Evolutionary conservation across 2,329 filamentous ascomycete species (phyloP).

Genomic region (Aspergillus oerlinghausenensis): DNA sequence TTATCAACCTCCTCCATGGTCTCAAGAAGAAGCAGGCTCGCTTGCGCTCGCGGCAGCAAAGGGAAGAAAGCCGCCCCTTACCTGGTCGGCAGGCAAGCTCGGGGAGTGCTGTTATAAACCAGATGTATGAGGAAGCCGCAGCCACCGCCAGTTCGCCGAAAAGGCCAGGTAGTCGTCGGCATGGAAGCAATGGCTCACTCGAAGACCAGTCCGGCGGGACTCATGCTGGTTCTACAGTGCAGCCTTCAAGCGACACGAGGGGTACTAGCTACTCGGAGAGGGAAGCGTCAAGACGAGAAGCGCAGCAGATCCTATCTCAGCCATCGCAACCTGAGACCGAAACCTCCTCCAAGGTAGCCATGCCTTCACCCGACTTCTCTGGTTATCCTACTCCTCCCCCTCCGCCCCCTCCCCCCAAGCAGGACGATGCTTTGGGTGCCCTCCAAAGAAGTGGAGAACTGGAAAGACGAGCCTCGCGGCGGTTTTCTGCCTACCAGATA

Average conservation of each 20-base stretch:
- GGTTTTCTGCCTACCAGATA: constrained; percentile 96
- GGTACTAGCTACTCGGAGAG: constrained; percentile 33
- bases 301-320: constrained; percentile 42
- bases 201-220: constrained; percentile 29
- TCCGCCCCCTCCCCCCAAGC: constrained; percentile 73
- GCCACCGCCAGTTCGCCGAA: constrained; percentile 29
- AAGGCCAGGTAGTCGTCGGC: constrained; percentile 28
- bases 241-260: constrained; percentile 19
- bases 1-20: constrained; percentile 93
- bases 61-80: constrained; percentile 42
- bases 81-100: constrained; percentile 43
- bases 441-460: constrained; percentile 88
- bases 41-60: constrained; percentile 56
- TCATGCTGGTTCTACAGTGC: constrained; percentile 26
- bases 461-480: constrained; percentile 82
- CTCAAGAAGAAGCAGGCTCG: constrained; percentile 96
- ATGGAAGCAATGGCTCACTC: constrained; percentile 36
- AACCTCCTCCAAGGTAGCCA: constrained; percentile 25
- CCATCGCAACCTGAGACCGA: constrained; percentile 67
- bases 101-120: constrained; percentile 46
- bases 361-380: constrained; percentile 22
- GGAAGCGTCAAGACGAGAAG: constrained; percentile 37
- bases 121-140: constrained; percentile 40
- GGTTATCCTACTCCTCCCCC: constrained; percentile 66
- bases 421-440: constrained; percentile 85